These are phyloP conservation scores for Millerozyma acaciae DNA, from an alignment of 805 yeast genomes.

Conservation along the genomic window DNA sequence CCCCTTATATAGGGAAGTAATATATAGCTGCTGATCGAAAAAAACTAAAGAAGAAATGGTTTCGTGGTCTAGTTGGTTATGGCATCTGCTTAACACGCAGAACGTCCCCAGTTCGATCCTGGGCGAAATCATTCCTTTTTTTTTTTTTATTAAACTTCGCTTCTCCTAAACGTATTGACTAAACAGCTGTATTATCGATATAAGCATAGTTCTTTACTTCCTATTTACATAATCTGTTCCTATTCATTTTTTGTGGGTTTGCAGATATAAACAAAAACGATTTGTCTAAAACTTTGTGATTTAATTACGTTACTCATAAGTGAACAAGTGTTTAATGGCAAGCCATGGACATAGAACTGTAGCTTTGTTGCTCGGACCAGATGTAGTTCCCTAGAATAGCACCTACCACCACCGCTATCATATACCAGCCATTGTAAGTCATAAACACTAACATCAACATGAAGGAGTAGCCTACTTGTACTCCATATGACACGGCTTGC, in stretches of 20 bases:
- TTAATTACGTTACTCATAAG: neutral
- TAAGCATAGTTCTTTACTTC: too few relatives aligned
- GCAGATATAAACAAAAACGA: neutral
- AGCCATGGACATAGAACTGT: slow-evolving; percentile 20
- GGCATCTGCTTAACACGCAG: slow-evolving; percentile 99
- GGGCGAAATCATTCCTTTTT: slow-evolving; percentile 85
- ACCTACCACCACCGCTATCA: slow-evolving; percentile 69
- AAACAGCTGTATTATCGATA: too few relatives aligned
- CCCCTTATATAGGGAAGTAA: too few relatives aligned
- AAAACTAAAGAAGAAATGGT: too few relatives aligned
- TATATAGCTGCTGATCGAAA: too few relatives aligned
- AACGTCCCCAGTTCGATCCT: slow-evolving; percentile 99
- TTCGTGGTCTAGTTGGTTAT: slow-evolving; percentile 98
- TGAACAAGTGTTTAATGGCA: slow-evolving; percentile 33
- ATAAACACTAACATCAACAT: slow-evolving; percentile 76
- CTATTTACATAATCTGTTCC: too few relatives aligned
- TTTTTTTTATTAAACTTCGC: too few relatives aligned
- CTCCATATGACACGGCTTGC: slow-evolving; percentile 50
- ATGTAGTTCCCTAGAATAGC: slow-evolving; percentile 65
- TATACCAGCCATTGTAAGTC: slow-evolving; percentile 85
- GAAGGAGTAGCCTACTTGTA: slow-evolving; percentile 67
- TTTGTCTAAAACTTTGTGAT: neutral
- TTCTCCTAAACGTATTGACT: too few relatives aligned
- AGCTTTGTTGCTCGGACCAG: slow-evolving; percentile 40
- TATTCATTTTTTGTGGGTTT: too few relatives aligned